Percentiles rank a stretch among this genome's conserved stretches.
Conservation (phyloP, 306 rosid genomes). For the Cajanus cajan region DNA sequence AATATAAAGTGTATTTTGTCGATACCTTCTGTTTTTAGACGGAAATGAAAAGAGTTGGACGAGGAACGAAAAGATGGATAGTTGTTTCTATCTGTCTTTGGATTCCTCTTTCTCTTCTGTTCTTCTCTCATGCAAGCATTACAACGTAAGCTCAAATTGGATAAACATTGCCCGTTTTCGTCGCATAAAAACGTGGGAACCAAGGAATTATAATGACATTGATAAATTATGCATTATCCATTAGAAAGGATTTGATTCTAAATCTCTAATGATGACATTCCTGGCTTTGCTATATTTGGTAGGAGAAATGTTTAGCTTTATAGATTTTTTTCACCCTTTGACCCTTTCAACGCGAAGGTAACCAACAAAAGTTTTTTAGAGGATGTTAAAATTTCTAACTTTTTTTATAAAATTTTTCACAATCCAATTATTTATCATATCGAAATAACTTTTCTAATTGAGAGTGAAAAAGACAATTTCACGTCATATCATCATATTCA, state of each 20-base stretch:
- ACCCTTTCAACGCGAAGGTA: constrained; percentile 36
- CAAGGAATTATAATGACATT: constrained; percentile 15
- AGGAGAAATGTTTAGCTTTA: background rate
- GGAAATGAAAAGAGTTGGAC: constrained; percentile 7
- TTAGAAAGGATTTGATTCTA: constrained; percentile 21
- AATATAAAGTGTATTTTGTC: background rate
- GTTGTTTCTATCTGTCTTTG: constrained; percentile 29
- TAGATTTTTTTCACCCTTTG: constrained; percentile 23
- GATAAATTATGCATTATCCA: constrained; percentile 2
- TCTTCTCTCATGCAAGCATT: constrained; percentile 23
- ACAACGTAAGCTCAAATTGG: constrained; percentile 30
- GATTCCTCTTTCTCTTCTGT: constrained; percentile 9
- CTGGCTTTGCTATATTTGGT: constrained; percentile 26
- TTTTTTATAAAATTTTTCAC: background rate
- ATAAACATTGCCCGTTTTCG: constrained; percentile 37
- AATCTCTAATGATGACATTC: background rate
- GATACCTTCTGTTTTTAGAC: constrained; percentile 4
- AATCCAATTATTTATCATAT: background rate
- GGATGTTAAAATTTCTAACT: background rate
- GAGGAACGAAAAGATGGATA: constrained; percentile 32
- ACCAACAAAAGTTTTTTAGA: constrained; percentile 25
- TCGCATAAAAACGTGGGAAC: constrained; percentile 48
- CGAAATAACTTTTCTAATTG: background rate
- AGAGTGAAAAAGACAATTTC: background rate
- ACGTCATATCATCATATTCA: background rate